These are phyloP conservation scores for Heterococcus sp. DNA, from an alignment of 108 stramenopile genomes.

Conservation along the genomic window DNA sequence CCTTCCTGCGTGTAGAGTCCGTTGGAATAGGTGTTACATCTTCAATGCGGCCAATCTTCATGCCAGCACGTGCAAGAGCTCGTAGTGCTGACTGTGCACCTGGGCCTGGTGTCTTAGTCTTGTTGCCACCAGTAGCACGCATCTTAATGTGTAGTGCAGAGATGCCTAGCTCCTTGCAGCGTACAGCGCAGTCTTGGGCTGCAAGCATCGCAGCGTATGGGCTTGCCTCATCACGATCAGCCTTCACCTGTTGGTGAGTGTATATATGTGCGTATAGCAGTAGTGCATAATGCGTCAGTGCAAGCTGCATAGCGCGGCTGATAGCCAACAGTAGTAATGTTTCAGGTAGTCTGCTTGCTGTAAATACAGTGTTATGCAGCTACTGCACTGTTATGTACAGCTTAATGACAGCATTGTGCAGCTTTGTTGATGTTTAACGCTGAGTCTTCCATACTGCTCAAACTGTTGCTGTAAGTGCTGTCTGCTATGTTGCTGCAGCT, in stretches of 20 bases:
- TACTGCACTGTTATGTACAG: too few relatives aligned
- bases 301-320: too few relatives aligned
- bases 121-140: slow-evolving; percentile 97
- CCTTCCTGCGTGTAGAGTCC: slow-evolving; percentile 96
- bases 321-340: too few relatives aligned
- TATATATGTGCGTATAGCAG: too few relatives aligned
- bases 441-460: too few relatives aligned
- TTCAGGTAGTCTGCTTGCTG: too few relatives aligned
- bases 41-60: slow-evolving; percentile 96
- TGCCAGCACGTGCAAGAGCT: slow-evolving; percentile 92
- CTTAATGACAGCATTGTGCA: too few relatives aligned
- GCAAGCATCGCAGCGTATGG: slow-evolving; percentile 99
- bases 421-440: too few relatives aligned
- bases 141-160: slow-evolving; percentile 99
- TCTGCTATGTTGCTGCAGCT: too few relatives aligned
- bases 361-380: too few relatives aligned
- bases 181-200: slow-evolving; percentile 96
- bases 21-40: slow-evolving; percentile 99
- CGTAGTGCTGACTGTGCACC: slow-evolving; percentile 97
- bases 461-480: too few relatives aligned
- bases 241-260: slow-evolving; percentile 84
- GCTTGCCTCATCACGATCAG: slow-evolving; percentile 97
- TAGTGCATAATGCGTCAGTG: too few relatives aligned
- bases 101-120: slow-evolving; percentile 92
- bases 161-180: slow-evolving; percentile 84